A percentile compares a stretch with the other conserved stretches of the same genome.
Evolutionary conservation across 345 rosid genomes (phyloP).

Genomic region (Salix viminalis): DNA sequence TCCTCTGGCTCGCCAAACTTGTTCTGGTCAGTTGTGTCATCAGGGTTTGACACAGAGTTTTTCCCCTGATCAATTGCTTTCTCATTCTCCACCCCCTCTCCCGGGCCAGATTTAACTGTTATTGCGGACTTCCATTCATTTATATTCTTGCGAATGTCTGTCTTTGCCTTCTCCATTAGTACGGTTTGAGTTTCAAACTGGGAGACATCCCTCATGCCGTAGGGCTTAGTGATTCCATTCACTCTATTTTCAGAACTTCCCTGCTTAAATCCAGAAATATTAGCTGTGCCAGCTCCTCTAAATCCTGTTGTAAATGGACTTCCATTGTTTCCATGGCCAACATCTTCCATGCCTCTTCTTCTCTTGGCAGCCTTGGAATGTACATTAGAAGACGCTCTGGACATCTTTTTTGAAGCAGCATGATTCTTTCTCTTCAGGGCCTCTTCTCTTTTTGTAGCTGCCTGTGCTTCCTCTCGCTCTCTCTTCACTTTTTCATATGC

Average conservation of each 20-base stretch:
- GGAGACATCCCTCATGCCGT: slow-evolving; percentile 10
- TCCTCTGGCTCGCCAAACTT: not conserved
- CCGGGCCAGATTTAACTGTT: slow-evolving; percentile 19
- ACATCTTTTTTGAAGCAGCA: slow-evolving; percentile 29
- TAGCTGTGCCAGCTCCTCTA: slow-evolving; percentile 4
- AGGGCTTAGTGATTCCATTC: slow-evolving; percentile 24
- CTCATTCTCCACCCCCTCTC: slow-evolving; percentile 9
- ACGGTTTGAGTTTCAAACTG: slow-evolving; percentile 2
- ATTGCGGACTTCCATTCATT: slow-evolving; percentile 12
- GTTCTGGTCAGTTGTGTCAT: slow-evolving; percentile 8
- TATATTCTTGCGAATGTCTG: slow-evolving; percentile 3
- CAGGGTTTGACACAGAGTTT: slow-evolving; percentile 17
- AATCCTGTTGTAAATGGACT: slow-evolving; percentile 21
- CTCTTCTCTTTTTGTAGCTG: slow-evolving; percentile 39
- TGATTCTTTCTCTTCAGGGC: slow-evolving; percentile 37
- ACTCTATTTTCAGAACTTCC: slow-evolving; percentile 20
- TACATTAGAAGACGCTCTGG: slow-evolving; percentile 26
- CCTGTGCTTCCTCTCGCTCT: slow-evolving; percentile 61
- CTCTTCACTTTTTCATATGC: slow-evolving; percentile 50
- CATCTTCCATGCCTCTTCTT: slow-evolving; percentile 46
- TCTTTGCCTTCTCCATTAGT: slow-evolving; percentile 17
- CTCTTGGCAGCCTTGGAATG: slow-evolving; percentile 33
- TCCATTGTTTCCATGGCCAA: slow-evolving; percentile 25
- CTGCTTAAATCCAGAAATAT: slow-evolving; percentile 14
- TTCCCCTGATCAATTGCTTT: slow-evolving; percentile 18